Base-by-base conservation (phyloP, 202 grass and related monocot genomes). In the Saccharum hybrid region DNA sequence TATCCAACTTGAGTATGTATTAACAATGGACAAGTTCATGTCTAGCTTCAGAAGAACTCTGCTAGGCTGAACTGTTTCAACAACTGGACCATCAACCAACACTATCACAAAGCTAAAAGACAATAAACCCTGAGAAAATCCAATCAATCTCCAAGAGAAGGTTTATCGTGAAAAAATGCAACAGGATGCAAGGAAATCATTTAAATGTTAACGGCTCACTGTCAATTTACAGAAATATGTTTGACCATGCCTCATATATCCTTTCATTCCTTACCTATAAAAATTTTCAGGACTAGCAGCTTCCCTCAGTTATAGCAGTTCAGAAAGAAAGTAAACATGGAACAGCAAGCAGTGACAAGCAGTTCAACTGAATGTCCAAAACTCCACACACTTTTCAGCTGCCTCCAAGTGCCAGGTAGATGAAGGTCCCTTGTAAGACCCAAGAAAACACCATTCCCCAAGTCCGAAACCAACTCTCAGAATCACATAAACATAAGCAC, bases 281-380 rank as follows among this genome's bases (percentile, higher is more conserved):
- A 30, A 67, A 49, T 26, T 23, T 52, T 69, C 51, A 76, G 69
- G 41, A 3, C 31, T 64, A 77, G 33, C 16, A 54, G 23, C 72
- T 63, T 63, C 21, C 63, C 63, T 82, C 31, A 12, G 15, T 10
- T 70, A 49, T 51, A 71, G 41, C 31, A 82, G 81, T 83, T 83
- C 80, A 72, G 12, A 65, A 41, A 71, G 33, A 36, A 42, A 57
- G 41, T 56, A 71, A 82, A 72, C 54, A 72, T 72, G 36, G 61
- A 77, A 72, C 12, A 72, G 11, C 72, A 84, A 43, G 23, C n/a
- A 71, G 12, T 19, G 72, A 43, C 16, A 77, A 14, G 22, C 39
- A 57, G 18, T 72, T 59, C 42, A 56, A 52, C n/a, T 49, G 13
- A 74, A 60, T 79, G 48, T 74, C 14, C 31, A 48, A 60, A 60